Conservation (phyloP, 2,329 filamentous ascomycete genomes). For the Alternaria atra region DNA sequence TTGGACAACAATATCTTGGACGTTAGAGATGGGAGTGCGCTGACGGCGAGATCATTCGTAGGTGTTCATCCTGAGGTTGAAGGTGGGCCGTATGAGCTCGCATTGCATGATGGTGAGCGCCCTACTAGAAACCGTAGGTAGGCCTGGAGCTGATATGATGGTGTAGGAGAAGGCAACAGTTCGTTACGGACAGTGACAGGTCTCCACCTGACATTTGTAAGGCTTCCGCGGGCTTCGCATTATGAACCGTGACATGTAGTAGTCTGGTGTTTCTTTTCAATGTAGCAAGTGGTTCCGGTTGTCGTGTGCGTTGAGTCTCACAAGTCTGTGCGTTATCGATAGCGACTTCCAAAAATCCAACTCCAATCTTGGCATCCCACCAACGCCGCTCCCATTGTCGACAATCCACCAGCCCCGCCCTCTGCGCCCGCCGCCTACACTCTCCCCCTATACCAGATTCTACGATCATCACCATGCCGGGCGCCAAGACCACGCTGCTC, state of each 20-base stretch:
- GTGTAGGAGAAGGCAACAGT: not conserved
- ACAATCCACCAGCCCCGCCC: constrained; percentile 35
- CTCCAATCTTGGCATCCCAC: constrained; percentile 43
- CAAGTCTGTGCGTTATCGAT: constrained; percentile 29
- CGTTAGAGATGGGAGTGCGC: constrained; percentile 39
- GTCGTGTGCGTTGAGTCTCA: not conserved
- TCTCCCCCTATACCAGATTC: constrained; percentile 32
- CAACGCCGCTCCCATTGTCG: constrained; percentile 32
- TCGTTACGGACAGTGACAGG: not conserved
- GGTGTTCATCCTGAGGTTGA: constrained; percentile 22
- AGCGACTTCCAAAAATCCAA: constrained; percentile 34
- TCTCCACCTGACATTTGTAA: not conserved
- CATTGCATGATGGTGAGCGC: constrained; percentile 41
- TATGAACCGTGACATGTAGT: not conserved
- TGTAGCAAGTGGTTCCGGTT: not conserved
- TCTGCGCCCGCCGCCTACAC: constrained; percentile 26
- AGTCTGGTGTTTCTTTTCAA: not conserved
- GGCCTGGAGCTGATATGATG: not conserved
- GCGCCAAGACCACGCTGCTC: constrained; percentile 69
- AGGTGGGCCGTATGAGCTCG: constrained; percentile 25
- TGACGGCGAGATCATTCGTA: constrained; percentile 38
- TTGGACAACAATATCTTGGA: constrained; percentile 36
- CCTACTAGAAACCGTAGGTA: not conserved
- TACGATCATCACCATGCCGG: constrained; percentile 61
- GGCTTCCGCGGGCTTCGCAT: not conserved